Evolutionary conservation across 2,329 filamentous ascomycete genomes (phyloP), one percentile per base, ranked within the genome.

Genomic region (Phoma herbarum): DNA sequence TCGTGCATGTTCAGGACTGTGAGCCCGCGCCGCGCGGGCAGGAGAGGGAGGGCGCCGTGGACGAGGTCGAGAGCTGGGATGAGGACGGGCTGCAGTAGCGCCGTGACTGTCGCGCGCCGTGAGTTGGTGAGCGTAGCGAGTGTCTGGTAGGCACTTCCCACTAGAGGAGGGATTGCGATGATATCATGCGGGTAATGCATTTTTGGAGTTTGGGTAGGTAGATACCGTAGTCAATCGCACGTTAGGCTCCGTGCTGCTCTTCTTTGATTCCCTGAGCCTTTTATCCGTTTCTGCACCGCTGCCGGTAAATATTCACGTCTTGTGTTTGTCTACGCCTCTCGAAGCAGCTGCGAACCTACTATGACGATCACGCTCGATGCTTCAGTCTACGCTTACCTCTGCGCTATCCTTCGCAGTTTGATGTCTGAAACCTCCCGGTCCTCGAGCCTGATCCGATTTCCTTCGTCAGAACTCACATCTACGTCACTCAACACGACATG

Each of bases 61-160:
- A 97, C 64, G 93, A 97, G 71, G 94, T 99, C 3, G 91, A 97
- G 75, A 89, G 87, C 2, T 84, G 97, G 71, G 95, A 96, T 72
- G 81, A 81, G 12, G 79, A 81, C 3, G 81, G 78, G 0, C 39
- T 70, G 64, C 64, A 58, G 62, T 65, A 59, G 54, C n/a, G n/a
- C n/a, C n/a, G n/a, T n/a, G 16, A 26, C 43, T n/a, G 31, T 4
- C 4, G 25, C 11, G 4, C 33, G 22, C 14, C 5, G 20, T 26
- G 35, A 28, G 20, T 25, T 7, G 10, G 14, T 25, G 31, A 20
- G 33, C 16, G 8, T 7, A 33, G 20, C 2, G 33, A 29, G 42
- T n/a, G 28, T 20, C n/a, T 20, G 35, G 18, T 9, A 10, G 18
- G 9, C 9, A 11, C 35, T 39, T n/a, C 3, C n/a, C 11, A 1